phyloP scores from a whole-genome alignment of 2,329 filamentous ascomycete genomes.

The Cytospora chrysosperma region DNA sequence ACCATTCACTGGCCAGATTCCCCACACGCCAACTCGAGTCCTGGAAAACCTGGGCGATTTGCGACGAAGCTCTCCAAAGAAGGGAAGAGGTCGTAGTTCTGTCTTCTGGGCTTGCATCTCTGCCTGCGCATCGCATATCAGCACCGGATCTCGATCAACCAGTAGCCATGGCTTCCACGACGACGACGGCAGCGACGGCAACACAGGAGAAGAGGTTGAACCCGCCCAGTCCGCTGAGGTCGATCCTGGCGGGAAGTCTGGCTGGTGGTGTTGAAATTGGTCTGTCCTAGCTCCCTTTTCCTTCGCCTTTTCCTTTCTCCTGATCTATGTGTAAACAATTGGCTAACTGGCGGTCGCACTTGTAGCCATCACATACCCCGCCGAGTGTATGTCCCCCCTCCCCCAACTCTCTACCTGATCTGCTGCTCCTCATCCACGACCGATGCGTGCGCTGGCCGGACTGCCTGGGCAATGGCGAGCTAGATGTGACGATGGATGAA shows the following conservation, averaged over 20 bases:
- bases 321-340: background rate
- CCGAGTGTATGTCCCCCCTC: slow-evolving; percentile 67
- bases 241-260: slow-evolving; percentile 87
- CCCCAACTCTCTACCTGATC: slow-evolving; percentile 14
- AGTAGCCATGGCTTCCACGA: slow-evolving; percentile 25
- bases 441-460: no score
- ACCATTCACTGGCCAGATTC: background rate
- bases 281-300: slow-evolving; percentile 45
- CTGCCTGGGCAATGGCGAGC: background rate
- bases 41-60: background rate
- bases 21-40: background rate
- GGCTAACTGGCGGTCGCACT: slow-evolving; percentile 29
- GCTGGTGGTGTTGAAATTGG: slow-evolving; percentile 94
- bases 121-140: background rate
- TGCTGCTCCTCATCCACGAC: background rate
- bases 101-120: background rate
- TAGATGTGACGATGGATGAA: background rate
- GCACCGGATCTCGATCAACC: background rate
- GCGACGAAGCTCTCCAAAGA: background rate
- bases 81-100: background rate
- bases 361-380: slow-evolving; percentile 82
- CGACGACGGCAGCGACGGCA: no score
- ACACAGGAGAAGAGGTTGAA: slow-evolving; percentile 30
- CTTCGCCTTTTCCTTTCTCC: background rate
- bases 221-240: slow-evolving; percentile 76